Evolutionary conservation across 345 rosid species (phyloP).

Genomic region (Murraya koenigii): DNA sequence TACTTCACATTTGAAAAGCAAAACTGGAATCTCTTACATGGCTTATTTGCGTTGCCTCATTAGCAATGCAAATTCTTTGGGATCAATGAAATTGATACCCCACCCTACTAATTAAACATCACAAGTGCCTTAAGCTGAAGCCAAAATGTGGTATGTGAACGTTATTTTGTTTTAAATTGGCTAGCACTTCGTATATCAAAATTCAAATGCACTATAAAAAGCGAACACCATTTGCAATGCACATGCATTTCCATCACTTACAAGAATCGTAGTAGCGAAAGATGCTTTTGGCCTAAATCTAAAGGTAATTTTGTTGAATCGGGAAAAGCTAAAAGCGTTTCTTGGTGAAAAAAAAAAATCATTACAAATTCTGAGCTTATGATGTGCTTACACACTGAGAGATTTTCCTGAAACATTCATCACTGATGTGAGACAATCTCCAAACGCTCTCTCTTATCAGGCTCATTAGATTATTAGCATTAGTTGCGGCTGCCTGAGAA

Average conservation of each 20-base stretch:
- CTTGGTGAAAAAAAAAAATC: neutral
- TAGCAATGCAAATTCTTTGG: neutral
- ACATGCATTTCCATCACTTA: neutral
- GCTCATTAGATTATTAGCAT: neutral
- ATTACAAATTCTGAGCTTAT: neutral
- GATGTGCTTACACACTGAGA: neutral
- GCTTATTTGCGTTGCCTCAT: neutral
- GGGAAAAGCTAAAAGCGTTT: neutral
- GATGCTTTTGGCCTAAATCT: neutral
- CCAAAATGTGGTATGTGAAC: neutral
- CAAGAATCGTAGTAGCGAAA: neutral
- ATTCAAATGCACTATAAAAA: neutral
- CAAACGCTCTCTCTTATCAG: neutral
- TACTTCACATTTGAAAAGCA: neutral
- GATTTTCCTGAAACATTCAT: neutral
- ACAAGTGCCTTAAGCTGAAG: neutral
- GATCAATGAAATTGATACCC: neutral
- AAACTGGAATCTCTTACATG: neutral
- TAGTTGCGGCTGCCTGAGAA: too few relatives aligned
- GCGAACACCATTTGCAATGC: neutral
- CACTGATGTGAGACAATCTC: neutral
- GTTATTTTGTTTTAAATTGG: neutral
- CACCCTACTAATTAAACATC: neutral
- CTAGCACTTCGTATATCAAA: neutral
- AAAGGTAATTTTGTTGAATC: neutral